Evolutionary conservation across 345 rosid genomes (phyloP).

Genomic region (Aquilaria sinensis): DNA sequence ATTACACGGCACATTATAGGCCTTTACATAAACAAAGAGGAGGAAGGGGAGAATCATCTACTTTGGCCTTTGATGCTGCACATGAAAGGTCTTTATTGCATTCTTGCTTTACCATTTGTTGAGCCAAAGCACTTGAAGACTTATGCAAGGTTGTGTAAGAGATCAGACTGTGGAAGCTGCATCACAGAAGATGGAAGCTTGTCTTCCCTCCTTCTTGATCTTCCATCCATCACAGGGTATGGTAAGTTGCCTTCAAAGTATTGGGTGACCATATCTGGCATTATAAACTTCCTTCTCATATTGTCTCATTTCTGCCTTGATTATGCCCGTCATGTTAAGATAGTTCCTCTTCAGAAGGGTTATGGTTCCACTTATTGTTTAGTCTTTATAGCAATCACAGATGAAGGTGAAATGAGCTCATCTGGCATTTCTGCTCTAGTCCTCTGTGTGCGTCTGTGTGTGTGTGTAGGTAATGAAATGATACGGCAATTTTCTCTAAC

Average conservation of each 20-base stretch:
- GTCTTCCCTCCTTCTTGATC: constrained; percentile 80
- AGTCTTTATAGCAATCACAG: too few relatives aligned
- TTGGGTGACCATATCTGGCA: background rate
- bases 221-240: constrained; percentile 95
- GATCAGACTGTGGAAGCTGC: constrained; percentile 80
- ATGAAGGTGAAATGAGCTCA: too few relatives aligned
- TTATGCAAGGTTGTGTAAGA: constrained; percentile 41
- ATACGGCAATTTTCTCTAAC: too few relatives aligned
- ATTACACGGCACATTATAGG: constrained; percentile 74
- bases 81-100: constrained; percentile 45
- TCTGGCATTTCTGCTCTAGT: too few relatives aligned
- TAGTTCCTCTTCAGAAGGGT: too few relatives aligned
- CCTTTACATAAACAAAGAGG: constrained; percentile 36
- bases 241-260: constrained; percentile 39
- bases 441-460: too few relatives aligned
- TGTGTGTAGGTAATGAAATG: too few relatives aligned
- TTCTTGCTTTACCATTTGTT: constrained; percentile 72
- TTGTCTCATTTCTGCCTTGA: too few relatives aligned
- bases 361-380: too few relatives aligned
- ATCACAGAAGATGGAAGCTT: constrained; percentile 56
- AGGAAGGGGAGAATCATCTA: constrained; percentile 35
- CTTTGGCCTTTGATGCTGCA: constrained; percentile 85
- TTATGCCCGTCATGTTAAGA: background rate
- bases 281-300: too few relatives aligned
- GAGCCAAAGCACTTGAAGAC: constrained; percentile 61